phyloP scores from a whole-genome alignment of 2,329 filamentous ascomycete genomes.

The Blumeriella jaapii region DNA sequence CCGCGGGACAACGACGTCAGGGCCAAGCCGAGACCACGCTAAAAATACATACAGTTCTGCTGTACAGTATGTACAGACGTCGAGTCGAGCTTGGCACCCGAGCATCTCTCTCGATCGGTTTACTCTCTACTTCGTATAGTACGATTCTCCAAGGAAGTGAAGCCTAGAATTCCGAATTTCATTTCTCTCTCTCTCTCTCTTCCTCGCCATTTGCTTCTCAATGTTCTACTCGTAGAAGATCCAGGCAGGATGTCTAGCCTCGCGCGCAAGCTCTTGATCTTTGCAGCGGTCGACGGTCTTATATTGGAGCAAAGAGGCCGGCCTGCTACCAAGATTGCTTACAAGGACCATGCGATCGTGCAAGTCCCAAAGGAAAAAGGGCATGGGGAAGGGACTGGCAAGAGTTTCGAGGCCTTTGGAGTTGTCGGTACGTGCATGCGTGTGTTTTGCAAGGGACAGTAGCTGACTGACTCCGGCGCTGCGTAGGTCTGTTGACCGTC shows the following conservation, averaged over 20 bases:
- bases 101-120: no score
- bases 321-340: constrained; percentile 24
- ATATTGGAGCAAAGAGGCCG: constrained; percentile 25
- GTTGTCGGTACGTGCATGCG: constrained; percentile 24
- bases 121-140: no score
- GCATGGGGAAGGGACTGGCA: constrained; percentile 11
- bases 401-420: constrained; percentile 28
- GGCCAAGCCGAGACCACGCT: no score
- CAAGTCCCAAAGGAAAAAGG: constrained; percentile 12
- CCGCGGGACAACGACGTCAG: no score
- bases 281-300: constrained; percentile 27
- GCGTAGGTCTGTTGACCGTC: constrained; percentile 68
- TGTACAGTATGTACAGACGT: no score
- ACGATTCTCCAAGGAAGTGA: no score
- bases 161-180: background rate
- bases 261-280: constrained; percentile 27
- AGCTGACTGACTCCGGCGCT: constrained; percentile 5
- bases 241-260: constrained; percentile 27
- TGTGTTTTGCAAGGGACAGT: background rate
- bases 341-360: constrained; percentile 22
- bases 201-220: background rate
- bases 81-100: no score
- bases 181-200: background rate
- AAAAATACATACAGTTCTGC: no score
- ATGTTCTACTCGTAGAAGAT: constrained; percentile 10